phyloP scores from a whole-genome alignment of 106 monocot species.

The Dioscorea alata region DNA sequence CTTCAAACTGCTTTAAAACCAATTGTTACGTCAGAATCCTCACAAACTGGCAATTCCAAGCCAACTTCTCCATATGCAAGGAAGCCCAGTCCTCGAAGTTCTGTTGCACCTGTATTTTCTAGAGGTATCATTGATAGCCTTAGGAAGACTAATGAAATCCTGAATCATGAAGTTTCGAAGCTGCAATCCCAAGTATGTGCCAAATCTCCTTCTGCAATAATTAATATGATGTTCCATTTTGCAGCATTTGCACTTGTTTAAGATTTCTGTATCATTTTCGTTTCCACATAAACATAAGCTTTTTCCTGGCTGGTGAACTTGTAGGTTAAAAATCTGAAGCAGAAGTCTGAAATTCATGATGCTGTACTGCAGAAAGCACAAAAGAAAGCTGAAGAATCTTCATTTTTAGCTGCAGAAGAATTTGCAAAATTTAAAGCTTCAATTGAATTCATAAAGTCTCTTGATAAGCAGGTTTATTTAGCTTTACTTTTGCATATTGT shows the following conservation, averaged over 20 bases:
- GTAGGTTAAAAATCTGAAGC: conserved; percentile 43
- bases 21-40: conserved; percentile 29
- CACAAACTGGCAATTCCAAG: conserved; percentile 19
- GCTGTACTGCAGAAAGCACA: conserved; percentile 30
- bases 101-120: conserved; percentile 25
- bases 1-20: conserved; percentile 52
- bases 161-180: conserved; percentile 48
- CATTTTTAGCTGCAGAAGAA: conserved; percentile 31
- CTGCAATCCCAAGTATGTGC: conserved; percentile 39
- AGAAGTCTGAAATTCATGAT: conserved; percentile 50
- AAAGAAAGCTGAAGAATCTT: conserved; percentile 41
- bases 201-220: too few species aligned
- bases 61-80: conserved; percentile 49
- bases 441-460: conserved; percentile 33
- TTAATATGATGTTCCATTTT: too few species aligned
- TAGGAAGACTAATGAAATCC: conserved; percentile 35
- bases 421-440: conserved; percentile 24
- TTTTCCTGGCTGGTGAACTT: background rate
- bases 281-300: background rate
- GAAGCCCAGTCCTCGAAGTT: conserved; percentile 33
- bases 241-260: too few species aligned
- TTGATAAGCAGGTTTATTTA: conserved; percentile 34
- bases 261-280: too few species aligned
- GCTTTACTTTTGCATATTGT: background rate
- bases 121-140: conserved; percentile 35